Evolutionary conservation across 129 eudicot species (phyloP), one percentile per base, ranked within the genome.

Genomic region (Mikania micrantha): DNA sequence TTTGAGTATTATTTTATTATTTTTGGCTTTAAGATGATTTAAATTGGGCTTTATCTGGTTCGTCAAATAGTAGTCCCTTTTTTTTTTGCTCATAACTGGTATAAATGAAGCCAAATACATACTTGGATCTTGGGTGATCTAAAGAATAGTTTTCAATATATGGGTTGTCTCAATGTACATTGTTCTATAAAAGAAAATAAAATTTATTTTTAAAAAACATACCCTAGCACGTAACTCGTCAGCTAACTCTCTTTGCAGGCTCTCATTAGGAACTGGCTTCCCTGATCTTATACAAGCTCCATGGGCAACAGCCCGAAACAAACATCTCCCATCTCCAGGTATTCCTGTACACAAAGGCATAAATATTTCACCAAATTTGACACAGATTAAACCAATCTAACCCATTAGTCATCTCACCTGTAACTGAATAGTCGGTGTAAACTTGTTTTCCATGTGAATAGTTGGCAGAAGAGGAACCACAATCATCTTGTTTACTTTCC

Each of bases 291-390:
- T 19, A 72, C 90, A 86, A 73, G 99, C 96, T 45, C 99, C 99
- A 79, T 93, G 96, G 66, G 95, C 95, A 78, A 93, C 88, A 17
- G 99, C 88, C 22, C 99, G 90, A 78, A 93, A 93, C 77, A 93
- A 83, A 77, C 99, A 93, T 80, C 96, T 86, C 27, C 99, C 99
- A 67, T 93, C 99, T 41, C 99, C 99, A 40, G 99, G 96, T 79
- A 93, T 93, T 76, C 98, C 98, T 92, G 79, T 60, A 44, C 53
- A 60, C 0, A 16, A 60, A 24, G 22, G 9, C 36, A 21, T 0
- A 13, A 20, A 41, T 22, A 15, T 22, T 4, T 27, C 70, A 65
- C 2, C 27, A 42, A 29, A 53, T 12, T n/a, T 39, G 39, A 20
- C 52, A 27, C 24, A 10, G 27, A 32, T 27, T 15, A 4, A 15